Evolutionary conservation across 2,329 filamentous ascomycete genomes (phyloP).

Genomic region (Botrytis sinoallii): DNA sequence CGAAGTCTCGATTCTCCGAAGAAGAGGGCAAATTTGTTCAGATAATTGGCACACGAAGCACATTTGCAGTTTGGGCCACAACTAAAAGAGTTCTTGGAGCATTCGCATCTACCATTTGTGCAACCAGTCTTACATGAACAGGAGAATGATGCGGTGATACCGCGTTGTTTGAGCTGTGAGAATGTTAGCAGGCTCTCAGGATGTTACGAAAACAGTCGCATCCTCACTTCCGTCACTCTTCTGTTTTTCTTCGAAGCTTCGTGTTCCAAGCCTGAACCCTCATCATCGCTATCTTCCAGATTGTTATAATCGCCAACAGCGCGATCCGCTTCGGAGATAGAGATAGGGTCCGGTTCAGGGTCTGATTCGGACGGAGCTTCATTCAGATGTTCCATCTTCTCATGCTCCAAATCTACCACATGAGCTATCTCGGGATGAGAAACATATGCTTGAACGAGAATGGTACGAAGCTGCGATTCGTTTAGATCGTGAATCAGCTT

Average conservation of each 20-base stretch:
- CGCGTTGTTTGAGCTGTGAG: neutral
- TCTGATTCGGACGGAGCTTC: neutral
- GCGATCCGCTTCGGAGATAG: neutral
- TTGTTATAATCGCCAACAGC: neutral
- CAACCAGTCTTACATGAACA: conserved; percentile 5
- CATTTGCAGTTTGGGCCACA: conserved; percentile 13
- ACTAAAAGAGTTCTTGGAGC: conserved; percentile 2
- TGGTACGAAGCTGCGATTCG: conserved; percentile 15
- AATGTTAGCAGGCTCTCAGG: neutral
- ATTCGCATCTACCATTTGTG: conserved; percentile 2
- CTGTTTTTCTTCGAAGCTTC: neutral
- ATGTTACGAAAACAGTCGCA: neutral
- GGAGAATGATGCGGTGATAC: neutral
- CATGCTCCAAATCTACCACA: conserved; percentile 13
- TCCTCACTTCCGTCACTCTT: conserved; percentile 16
- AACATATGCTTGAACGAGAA: conserved; percentile 18
- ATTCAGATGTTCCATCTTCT: conserved; percentile 10
- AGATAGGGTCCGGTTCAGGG: neutral
- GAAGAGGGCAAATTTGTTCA: conserved; percentile 8
- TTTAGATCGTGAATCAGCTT: conserved; percentile 15
- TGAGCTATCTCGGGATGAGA: conserved; percentile 8
- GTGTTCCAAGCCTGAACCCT: neutral
- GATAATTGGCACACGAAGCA: conserved; percentile 3
- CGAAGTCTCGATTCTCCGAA: conserved; percentile 7
- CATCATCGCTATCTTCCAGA: neutral